Base-by-base conservation (phyloP, 805 yeast species). In the Wickerhamiella vanderwaltii region DNA sequence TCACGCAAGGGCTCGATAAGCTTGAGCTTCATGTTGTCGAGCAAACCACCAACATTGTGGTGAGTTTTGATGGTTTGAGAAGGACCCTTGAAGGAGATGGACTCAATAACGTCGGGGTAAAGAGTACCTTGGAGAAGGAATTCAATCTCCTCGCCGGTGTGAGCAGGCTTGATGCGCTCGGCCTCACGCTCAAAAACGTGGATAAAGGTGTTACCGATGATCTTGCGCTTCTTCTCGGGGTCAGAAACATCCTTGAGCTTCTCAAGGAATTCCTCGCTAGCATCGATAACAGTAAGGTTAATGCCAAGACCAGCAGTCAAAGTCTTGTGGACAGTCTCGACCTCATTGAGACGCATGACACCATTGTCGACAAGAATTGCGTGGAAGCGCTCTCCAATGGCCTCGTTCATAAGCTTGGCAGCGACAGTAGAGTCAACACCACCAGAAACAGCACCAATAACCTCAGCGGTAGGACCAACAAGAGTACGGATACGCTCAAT, bases 391-490 rank as follows among this genome's bases (percentile, higher is more conserved):
- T 84, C 91, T 60, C 98, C 98, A 63, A 91, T 91, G 51, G 98
- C 98, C 68, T 83, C 95, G 51, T 85, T 79, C 94, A 91, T 81
- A 60, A 91, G 73, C 71, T 88, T 91, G 51, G 98, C 96, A 51
- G 96, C 98, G 47, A 91, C 98, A 37, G 98, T 91, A 40, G 98
- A 91, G 67, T 91, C 98, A 49, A 91, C 98, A 70, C 98, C 98
- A 58, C 98, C 98, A 41, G 95, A 85, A 51, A 91, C 98, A 43
- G 98, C 98, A 67, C 98, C 98, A 59, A 91, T 91, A 50, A 91
- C 98, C 67, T 91, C 97, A 44, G 95, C 97, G 44, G 86, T 79
- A 52, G 95, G 96, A 40, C 98, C 98, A 52, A 91, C 96, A 51
- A 88, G 69, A 41, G 74, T 71, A 64, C 86, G 75, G 55, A 91